Evolutionary conservation across 192 early-diverging fungal genomes (phyloP), one percentile per base, ranked within the genome.

Genomic region (Gonapodya prolifera): DNA sequence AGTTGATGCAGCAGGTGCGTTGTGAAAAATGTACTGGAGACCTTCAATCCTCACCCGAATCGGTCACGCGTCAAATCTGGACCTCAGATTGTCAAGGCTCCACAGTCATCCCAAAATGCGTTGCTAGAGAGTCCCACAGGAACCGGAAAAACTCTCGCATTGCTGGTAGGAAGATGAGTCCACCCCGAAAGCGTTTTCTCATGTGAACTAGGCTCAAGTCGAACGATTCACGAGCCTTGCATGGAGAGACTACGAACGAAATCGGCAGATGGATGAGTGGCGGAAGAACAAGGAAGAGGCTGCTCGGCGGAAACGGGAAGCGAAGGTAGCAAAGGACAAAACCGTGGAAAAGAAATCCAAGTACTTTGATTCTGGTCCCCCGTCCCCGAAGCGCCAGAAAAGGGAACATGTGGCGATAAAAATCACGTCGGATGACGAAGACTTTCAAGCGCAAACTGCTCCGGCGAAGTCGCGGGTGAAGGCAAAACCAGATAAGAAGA

Each of bases 1-100:
- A 80, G 35, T 78, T 80, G 80, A 80, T 80, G 80, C 30, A 76
- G 0, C 77, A 80, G 77, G 80, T 80, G 75, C 69, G 30, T 16
- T 0, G 31, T 18, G 0, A 34, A n/a, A n/a, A 1, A 31, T n/a
- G 23, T 1, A n/a, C 29, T 73, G 31, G 17, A 17, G 2, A 32
- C 0, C 34, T 17, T 30, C 13, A 29, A 33, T 18, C 1, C 1
- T 0, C 2, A 30, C n/a, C 29, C 34, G 77, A 2, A 33, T 29
- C 1, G 29, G 32, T 33, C 30, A 28, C 34, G 1, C n/a, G 1
- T n/a, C 2, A 18, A 33, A 35, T 18, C 1, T 0, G 32, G 34
- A 78, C 0, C 34, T 2, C 34, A 82, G 81, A 82, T 82, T 18
- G 34, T 73, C 70, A 73, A 17, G 0, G 70, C 70, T 0, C 70